A percentile compares a stretch with the other conserved stretches of the same genome.
These are phyloP conservation scores for Clonostachys byssicola DNA, from an alignment of 2,329 filamentous ascomycete genomes.

Conservation along the genomic window DNA sequence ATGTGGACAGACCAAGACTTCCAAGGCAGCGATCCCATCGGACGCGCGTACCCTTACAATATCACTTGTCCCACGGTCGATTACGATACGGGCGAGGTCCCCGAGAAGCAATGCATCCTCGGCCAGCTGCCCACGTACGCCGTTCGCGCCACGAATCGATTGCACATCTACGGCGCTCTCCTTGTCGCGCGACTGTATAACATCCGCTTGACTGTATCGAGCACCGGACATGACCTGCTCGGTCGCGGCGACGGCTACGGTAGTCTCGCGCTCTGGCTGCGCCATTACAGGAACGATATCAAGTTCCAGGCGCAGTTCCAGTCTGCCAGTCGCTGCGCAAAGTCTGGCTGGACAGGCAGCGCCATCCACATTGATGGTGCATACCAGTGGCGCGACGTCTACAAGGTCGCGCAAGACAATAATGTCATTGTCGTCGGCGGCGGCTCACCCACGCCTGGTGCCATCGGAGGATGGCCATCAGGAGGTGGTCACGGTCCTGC, in stretches of 20 bases:
- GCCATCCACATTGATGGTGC: conserved; percentile 26
- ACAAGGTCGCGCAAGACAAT: conserved; percentile 17
- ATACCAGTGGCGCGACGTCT: conserved; percentile 24
- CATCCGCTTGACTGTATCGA: conserved; percentile 32
- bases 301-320: conserved; percentile 14
- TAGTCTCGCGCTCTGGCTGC: conserved; percentile 22
- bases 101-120: conserved; percentile 8
- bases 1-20: conserved; percentile 18
- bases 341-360: conserved; percentile 20
- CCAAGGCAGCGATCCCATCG: conserved; percentile 14
- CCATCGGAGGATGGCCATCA: conserved; percentile 28
- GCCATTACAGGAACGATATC: conserved; percentile 22
- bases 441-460: conserved; percentile 14
- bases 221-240: conserved; percentile 36
- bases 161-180: conserved; percentile 32
- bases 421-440: conserved; percentile 28
- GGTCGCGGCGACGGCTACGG: conserved; percentile 24
- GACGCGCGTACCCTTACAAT: conserved; percentile 16
- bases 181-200: conserved; percentile 22
- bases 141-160: conserved; percentile 11
- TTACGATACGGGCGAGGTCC: conserved; percentile 7
- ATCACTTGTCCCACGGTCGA: conserved; percentile 18
- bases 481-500: conserved; percentile 35
- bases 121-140: conserved; percentile 14
- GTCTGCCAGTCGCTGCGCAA: conserved; percentile 11